A percentile compares a stretch with the other conserved stretches of the same genome.
These are phyloP conservation scores for Capsicum rhomboideum DNA, from an alignment of 257 asterid genomes.

Conservation along the genomic window DNA sequence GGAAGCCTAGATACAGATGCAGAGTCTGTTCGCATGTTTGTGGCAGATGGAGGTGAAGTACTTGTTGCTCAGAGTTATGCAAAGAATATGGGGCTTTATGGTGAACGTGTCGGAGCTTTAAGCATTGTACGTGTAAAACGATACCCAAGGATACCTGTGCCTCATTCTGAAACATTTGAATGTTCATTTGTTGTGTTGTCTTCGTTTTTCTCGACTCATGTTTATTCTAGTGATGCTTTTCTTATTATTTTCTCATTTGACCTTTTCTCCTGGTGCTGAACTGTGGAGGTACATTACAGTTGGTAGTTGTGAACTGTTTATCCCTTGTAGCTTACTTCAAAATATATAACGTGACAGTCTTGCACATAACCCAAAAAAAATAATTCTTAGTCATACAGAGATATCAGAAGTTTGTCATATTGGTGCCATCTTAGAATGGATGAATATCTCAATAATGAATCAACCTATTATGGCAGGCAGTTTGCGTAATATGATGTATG, in stretches of 20 bases:
- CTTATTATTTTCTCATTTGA: not conserved
- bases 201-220: not conserved
- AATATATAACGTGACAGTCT: not conserved
- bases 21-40: slow-evolving; percentile 71
- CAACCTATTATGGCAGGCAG: not conserved
- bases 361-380: not conserved
- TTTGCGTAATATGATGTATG: not conserved
- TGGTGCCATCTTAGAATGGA: not conserved
- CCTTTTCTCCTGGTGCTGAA: not conserved
- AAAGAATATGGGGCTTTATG: slow-evolving; percentile 96
- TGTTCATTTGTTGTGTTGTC: not conserved
- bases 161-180: not conserved
- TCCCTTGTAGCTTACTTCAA: not conserved
- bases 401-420: not conserved
- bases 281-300: not conserved
- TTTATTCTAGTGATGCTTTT: not conserved
- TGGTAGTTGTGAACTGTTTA: not conserved
- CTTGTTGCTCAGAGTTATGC: slow-evolving; percentile 95
- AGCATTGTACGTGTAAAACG: slow-evolving; percentile 64
- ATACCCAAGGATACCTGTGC: not conserved
- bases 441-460: not conserved
- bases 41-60: slow-evolving; percentile 92
- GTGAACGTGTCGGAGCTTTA: slow-evolving; percentile 98
- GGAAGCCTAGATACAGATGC: slow-evolving; percentile 96
- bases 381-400: not conserved